Evolutionary conservation across 768 basidiomycete genomes (phyloP), one percentile per base, ranked within the genome.

Genomic region (Suillus plorans): DNA sequence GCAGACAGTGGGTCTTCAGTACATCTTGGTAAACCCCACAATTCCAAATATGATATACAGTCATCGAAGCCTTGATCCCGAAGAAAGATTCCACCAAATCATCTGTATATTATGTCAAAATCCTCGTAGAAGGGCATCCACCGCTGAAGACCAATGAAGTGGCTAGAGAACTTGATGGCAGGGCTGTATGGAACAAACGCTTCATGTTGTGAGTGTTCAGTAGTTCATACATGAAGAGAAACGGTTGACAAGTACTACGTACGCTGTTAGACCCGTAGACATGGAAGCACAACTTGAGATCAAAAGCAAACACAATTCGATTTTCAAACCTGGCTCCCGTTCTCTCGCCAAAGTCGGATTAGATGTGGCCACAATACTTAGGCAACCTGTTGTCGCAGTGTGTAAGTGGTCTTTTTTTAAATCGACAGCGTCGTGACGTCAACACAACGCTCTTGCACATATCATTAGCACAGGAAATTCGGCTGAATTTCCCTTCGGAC

Each of bases 1-100:
- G 39, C n/a, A 41, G 57, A 58, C 25, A 12, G 57, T 58, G 39
- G 16, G 57, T 41, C 57, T 41, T 18, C 37, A 18, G n/a, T 18
- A 39, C 22, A 25, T 8, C 57, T 39, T 58, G 8, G 37, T 34
- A 20, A 6, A 34, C 31, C 18, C 13, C 16, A 10, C 3, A 22
- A 41, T 41, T 41, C 25, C 14, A 39, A 39, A 22, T 10, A 16
- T 58, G 3, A 58, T 20, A 5, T 41, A 5, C 39, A 58, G 57
- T 58, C 25, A 28, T 58, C 39, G 57, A 58, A 41, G 57, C 57
- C 25, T 58, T 41, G 39, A 41, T 58, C 57, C 39, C 57, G 10
- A 58, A 58, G 57, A 58, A 58, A 58, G 57, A 39, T 18, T 28
- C 25, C n/a, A 36, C 16, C 22, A 58, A 41, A 28, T 58, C 39